Evolutionary conservation across 2,329 filamentous ascomycete genomes (phyloP), one percentile per base, ranked within the genome.

Genomic region (Aspergillus tanneri): DNA sequence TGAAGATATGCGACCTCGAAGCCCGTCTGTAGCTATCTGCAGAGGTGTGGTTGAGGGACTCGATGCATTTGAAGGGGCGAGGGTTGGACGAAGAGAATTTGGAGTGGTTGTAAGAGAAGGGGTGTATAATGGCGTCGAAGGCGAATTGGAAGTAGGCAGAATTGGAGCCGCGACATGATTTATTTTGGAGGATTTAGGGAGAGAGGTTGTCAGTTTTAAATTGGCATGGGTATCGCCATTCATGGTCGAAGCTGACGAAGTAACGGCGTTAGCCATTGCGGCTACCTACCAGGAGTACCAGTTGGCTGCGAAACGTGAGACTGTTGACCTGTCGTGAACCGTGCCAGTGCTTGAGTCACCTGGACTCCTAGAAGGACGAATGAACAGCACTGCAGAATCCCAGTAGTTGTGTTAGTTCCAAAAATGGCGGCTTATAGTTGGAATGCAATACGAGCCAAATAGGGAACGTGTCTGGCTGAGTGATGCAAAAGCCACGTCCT

Each of bases 191-290:
- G 58, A 55, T 50, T 54, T 60, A 34, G 59, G 48, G 59, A 62
- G 57, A 49, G 69, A 62, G 47, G 60, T 50, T 55, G 63, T 60
- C 46, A 67, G 64, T 59, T 65, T 70, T 62, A 70, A 67, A 57
- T 60, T 63, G 52, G 64, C 49, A 54, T 65, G 59, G 39, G 62
- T 50, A 30, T 71, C 66, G 61, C 67, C 65, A 58, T 70, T 64
- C 50, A 71, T 49, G 57, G 65, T 60, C 44, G 66, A 63, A 49
- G 64, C 58, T 41, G 66, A 62, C 48, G 65, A 62, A 46, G 66
- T 59, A 51, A 67, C 57, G 55, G 67, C 55, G 59, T 69, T 69
- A 49, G 68, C 64, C 70, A 72, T 72, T 55, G 56, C 59, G 63
- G 54, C 51, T 59, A 58, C 50, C 54, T 50, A 57, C 58, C 56